phyloP scores from a whole-genome alignment of 768 basidiomycete species.

The Pisolithus tinctorius region DNA sequence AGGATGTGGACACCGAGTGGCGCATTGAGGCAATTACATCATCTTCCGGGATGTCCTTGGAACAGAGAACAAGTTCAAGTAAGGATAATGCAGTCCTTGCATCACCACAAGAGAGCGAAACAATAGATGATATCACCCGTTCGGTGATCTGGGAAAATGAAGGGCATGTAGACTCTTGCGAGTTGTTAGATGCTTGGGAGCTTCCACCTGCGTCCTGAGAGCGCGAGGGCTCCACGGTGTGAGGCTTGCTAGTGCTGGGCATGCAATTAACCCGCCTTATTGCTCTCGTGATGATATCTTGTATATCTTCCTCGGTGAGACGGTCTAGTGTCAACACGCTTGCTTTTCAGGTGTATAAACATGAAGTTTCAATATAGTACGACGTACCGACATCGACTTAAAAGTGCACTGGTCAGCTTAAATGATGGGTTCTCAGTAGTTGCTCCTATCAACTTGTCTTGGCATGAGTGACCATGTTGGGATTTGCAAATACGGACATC shows the following conservation, averaged over 20 bases:
- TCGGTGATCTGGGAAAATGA: conserved; percentile 37
- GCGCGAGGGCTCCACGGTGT: conserved; percentile 5
- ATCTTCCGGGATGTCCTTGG: conserved; percentile 36
- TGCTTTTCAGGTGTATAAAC: conserved; percentile 16
- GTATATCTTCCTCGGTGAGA: conserved; percentile 57
- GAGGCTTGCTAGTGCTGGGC: not conserved
- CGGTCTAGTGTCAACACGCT: conserved; percentile 73
- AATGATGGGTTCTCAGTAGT: conserved; percentile 91
- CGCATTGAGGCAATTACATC: conserved; percentile 51
- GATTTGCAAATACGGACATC: not conserved
- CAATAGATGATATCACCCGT: conserved; percentile 41
- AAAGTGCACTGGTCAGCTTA: conserved; percentile 63
- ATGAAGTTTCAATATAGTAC: not conserved
- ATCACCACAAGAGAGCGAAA: conserved; percentile 58
- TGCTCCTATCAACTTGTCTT: conserved; percentile 59
- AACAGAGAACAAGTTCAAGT: conserved; percentile 59
- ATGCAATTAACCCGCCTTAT: conserved; percentile 27
- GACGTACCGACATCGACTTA: conserved; percentile 70
- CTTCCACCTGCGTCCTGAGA: conserved; percentile 14
- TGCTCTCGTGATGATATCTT: conserved; percentile 51
- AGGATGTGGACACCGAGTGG: conserved; percentile 57
- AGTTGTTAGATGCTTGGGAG: conserved; percentile 14
- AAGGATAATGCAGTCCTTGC: conserved; percentile 74
- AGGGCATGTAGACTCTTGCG: conserved; percentile 11
- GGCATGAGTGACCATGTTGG: not conserved